Evolutionary conservation across 768 basidiomycete species (phyloP), one percentile per base, ranked within the genome.

Genomic region (Tulasnella sp.): DNA sequence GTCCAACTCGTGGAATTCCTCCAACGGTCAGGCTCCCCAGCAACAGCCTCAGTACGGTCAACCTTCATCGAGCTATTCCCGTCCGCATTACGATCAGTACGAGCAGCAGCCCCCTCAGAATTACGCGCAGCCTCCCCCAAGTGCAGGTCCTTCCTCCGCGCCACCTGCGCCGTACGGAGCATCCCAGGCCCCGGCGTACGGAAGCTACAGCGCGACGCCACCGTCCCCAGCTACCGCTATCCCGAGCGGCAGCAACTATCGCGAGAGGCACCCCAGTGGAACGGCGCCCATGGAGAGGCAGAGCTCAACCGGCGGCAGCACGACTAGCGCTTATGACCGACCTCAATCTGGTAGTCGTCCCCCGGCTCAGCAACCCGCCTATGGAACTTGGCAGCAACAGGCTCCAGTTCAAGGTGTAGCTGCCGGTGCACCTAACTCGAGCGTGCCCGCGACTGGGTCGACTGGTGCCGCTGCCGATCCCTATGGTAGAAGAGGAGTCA

Each of bases 81-180:
- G 63, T 4, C 42, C 19, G 2, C 39, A 68, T 26, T 68, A 73
- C 72, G 72, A 67, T 3, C 52, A 59, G 29, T 68, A 67, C 34
- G 64, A 73, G 19, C 72, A 67, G 44, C 72, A 72, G 42, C 72
- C 72, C n/a, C 65, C 35, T 40, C 41, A 42, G 42, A 41, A 73
- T 17, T 47, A 42, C 34, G 39, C 35, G 14, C 72, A 67, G 29
- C 63, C 62, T 14, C 65, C 62, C n/a, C 71, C 62, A 14, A 69
- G 65, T 16, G 36, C 39, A 22, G 29, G 29, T 19, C 39, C 71
- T 36, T 66, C 64, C 5, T 34, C 41, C 17, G 69, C 67, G 32
- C 67, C 39, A 8, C 67, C 41, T 39, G 42, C 69, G 34, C 67
- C 67, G 8, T 52, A 42, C 36, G 44, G 42, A 16, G 69, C 69